Conservation (phyloP, 192 early-diverging fungal genomes). For the Linnemannia hyalina region DNA sequence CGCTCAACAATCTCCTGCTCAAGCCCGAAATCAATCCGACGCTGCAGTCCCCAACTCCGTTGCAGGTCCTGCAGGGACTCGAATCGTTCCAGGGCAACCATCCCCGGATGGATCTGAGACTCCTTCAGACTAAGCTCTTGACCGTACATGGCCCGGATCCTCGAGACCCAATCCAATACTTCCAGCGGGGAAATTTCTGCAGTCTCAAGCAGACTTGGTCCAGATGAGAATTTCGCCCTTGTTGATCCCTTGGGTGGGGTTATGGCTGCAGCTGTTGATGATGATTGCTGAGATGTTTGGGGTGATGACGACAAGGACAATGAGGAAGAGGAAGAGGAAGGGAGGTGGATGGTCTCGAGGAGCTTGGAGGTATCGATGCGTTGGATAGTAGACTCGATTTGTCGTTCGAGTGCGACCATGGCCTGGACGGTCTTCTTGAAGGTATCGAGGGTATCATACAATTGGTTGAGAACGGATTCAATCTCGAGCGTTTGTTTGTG, state of each 20-base stretch:
- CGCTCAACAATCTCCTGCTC: conserved; percentile 54
- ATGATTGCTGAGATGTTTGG: background rate
- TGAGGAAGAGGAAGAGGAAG: background rate
- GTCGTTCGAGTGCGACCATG: conserved; percentile 37
- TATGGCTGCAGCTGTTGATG: background rate
- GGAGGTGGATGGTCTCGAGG: background rate
- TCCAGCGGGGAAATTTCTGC: conserved; percentile 51
- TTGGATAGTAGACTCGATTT: conserved; percentile 31
- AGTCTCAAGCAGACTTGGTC: conserved; percentile 26
- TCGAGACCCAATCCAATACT: conserved; percentile 44
- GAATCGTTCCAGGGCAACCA: conserved; percentile 32
- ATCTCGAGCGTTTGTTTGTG: conserved; percentile 48
- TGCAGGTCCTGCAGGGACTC: conserved; percentile 40
- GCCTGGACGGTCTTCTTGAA: conserved; percentile 35
- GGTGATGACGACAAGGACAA: background rate
- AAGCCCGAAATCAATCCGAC: conserved; percentile 41
- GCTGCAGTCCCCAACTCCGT: conserved; percentile 40
- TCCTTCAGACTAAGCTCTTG: conserved; percentile 44
- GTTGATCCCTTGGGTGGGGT: background rate
- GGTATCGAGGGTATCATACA: conserved; percentile 35
- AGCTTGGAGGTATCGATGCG: conserved; percentile 36
- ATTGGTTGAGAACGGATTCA: conserved; percentile 31
- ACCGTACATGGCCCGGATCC: conserved; percentile 47
- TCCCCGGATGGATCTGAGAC: conserved; percentile 37
- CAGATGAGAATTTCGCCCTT: background rate